Evolutionary conservation across 352 stramenopile species (phyloP).

Genomic region (Pythium rhizo-oryzae): DNA sequence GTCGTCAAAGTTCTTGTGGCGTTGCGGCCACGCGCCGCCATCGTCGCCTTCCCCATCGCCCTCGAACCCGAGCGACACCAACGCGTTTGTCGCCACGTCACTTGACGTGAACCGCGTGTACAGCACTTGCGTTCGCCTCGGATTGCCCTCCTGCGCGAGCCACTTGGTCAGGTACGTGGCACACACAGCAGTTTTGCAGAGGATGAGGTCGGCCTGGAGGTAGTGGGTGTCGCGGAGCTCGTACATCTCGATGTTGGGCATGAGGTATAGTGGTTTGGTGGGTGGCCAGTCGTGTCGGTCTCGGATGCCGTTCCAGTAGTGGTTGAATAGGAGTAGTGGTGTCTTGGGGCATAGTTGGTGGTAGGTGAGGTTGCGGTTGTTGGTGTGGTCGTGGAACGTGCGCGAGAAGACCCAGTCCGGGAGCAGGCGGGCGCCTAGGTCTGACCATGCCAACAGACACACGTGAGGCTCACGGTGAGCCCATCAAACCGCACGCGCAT

Average conservation of each 20-base stretch:
- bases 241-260: conserved; percentile 51
- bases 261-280: conserved; percentile 32
- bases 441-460: too few species aligned
- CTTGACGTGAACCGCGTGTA: conserved; percentile 67
- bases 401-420: too few species aligned
- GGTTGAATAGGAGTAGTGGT: conserved; percentile 38
- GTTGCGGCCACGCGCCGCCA: not conserved
- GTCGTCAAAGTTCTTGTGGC: conserved; percentile 41
- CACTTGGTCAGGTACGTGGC: conserved; percentile 43
- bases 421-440: conserved; percentile 26
- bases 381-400: too few species aligned
- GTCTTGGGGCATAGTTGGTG: conserved; percentile 39
- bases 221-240: conserved; percentile 46
- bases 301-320: conserved; percentile 35
- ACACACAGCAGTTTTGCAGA: conserved; percentile 67
- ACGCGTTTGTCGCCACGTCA: conserved; percentile 37
- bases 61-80: not conserved
- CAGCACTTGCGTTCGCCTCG: conserved; percentile 45
- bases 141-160: conserved; percentile 63
- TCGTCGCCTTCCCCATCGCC: not conserved
- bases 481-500: too few species aligned
- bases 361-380: conserved; percentile 33
- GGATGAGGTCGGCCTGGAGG: conserved; percentile 48
- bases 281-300: conserved; percentile 24
- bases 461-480: too few species aligned